phyloP scores from a whole-genome alignment of 2,329 filamentous ascomycete genomes.

The Phialocephala subalpina region DNA sequence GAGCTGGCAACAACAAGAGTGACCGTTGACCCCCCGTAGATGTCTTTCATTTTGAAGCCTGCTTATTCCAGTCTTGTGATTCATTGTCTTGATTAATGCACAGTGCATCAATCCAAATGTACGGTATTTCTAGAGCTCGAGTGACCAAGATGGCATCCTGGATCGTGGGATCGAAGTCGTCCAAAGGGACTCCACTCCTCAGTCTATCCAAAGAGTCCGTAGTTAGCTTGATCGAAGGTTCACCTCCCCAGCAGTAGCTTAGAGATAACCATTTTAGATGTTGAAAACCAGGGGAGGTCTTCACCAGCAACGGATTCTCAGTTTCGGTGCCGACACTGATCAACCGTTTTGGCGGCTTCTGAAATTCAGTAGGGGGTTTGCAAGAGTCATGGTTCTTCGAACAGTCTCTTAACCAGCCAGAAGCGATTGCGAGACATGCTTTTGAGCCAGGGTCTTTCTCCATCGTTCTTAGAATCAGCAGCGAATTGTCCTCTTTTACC shows the following conservation, averaged over 20 bases:
- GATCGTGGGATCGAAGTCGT: constrained; percentile 25
- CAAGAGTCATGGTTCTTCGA: constrained; percentile 23
- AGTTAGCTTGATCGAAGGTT: constrained; percentile 27
- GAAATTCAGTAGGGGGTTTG: constrained; percentile 25
- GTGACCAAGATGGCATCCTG: constrained; percentile 26
- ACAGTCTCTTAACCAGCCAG: constrained; percentile 27
- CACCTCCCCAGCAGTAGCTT: constrained; percentile 28
- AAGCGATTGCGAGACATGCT: constrained; percentile 26
- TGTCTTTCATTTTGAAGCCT: constrained; percentile 31
- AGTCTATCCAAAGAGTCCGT: constrained; percentile 19
- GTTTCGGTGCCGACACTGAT: constrained; percentile 27
- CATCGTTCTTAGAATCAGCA: constrained; percentile 27
- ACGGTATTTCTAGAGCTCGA: constrained; percentile 27
- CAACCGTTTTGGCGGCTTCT: constrained; percentile 30
- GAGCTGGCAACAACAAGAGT: constrained; percentile 32
- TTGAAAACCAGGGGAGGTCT: constrained; percentile 25
- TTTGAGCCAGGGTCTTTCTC: constrained; percentile 24
- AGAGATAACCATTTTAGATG: constrained; percentile 28
- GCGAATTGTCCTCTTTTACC: constrained; percentile 29
- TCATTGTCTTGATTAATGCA: constrained; percentile 25
- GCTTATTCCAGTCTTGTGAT: constrained; percentile 22
- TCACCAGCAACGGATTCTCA: constrained; percentile 27
- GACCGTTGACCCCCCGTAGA: constrained; percentile 28
- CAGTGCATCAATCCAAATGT: constrained; percentile 32
- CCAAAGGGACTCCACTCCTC: constrained; percentile 25